Evolutionary conservation across 108 stramenopile species (phyloP), one percentile per base, ranked within the genome.

Genomic region (Skeletonema tropicum): DNA sequence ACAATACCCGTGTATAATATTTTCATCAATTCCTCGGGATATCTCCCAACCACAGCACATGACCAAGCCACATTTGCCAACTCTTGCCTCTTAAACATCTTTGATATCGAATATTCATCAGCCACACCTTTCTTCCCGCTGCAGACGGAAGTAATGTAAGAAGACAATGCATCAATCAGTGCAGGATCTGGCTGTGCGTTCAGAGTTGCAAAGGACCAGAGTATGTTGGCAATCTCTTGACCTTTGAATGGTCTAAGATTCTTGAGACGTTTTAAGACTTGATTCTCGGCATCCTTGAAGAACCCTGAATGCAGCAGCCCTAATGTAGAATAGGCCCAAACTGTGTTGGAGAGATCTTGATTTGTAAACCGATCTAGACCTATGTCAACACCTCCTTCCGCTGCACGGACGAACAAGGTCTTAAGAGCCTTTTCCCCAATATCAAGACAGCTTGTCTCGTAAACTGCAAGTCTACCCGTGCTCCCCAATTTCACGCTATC

Each of bases 151-250:
- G 61, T 30, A 30, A 87, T 65, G 68, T 87, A 84, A 12, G 80
- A 77, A 39, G 85, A 63, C n/a, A 87, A 25, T 11, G 61, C 68
- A 45, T 87, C 85, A 33, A 88, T 42, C 62, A 91, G 68, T 17
- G 64, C 73, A 38, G 58, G 64, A 6, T 70, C 68, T 38, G 82
- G 71, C 38, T 60, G 78, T 41, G 76, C 74, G 71, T 92, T 87
- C 6, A 94, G 69, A 49, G 87, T 92, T 60, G 90, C 92, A 60
- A 90, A 74, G 8, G 89, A 71, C 94, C 94, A 95, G n/a, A 93
- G 65, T 9, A 89, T 42, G 64, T 95, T 95, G 10, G 88, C 68
- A 17, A 92, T 75, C 65, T 95, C 94, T 78, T 95, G 94, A 0
- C 86, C 90, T 29, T 76, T 80, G 55, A 90, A n/a, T 33, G 79